phyloP scores from a whole-genome alignment of 2,329 filamentous ascomycete genomes.

The Fusarium sp. region DNA sequence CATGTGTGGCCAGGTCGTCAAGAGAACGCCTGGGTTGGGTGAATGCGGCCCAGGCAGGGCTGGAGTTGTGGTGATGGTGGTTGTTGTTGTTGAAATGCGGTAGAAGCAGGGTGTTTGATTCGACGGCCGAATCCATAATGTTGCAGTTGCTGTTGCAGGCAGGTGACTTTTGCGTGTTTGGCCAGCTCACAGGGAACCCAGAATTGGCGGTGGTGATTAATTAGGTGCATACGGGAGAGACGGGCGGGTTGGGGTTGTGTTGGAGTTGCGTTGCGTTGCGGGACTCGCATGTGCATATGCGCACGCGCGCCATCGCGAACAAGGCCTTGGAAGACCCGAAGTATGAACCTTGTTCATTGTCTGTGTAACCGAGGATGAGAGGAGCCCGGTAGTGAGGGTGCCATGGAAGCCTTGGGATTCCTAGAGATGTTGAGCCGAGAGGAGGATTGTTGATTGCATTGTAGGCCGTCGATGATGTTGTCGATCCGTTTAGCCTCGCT shows the following conservation, averaged over 20 bases:
- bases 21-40: conserved; percentile 11
- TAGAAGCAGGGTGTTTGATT: conserved; percentile 39
- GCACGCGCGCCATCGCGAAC: conserved; percentile 32
- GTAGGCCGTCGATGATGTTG: conserved; percentile 18
- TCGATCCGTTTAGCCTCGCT: conserved; percentile 60
- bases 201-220: conserved; percentile 27
- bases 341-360: conserved; percentile 31
- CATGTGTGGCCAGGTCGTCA: conserved; percentile 14
- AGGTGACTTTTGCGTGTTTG: conserved; percentile 16
- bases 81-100: conserved; percentile 26
- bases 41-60: conserved; percentile 8
- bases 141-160: conserved; percentile 4
- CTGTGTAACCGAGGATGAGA: conserved; percentile 34
- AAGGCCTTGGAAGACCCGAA: conserved; percentile 30
- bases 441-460: conserved; percentile 8
- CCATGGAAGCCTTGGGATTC: conserved; percentile 13
- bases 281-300: conserved; percentile 24
- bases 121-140: conserved; percentile 22
- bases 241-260: conserved; percentile 34
- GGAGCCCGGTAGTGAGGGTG: background rate
- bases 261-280: conserved; percentile 33
- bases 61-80: background rate
- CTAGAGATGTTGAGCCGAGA: conserved; percentile 19
- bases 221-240: conserved; percentile 36
- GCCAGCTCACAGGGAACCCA: conserved; percentile 31